phyloP scores from a whole-genome alignment of 2,329 filamentous ascomycete genomes.

The Xylariaceae sp. region DNA sequence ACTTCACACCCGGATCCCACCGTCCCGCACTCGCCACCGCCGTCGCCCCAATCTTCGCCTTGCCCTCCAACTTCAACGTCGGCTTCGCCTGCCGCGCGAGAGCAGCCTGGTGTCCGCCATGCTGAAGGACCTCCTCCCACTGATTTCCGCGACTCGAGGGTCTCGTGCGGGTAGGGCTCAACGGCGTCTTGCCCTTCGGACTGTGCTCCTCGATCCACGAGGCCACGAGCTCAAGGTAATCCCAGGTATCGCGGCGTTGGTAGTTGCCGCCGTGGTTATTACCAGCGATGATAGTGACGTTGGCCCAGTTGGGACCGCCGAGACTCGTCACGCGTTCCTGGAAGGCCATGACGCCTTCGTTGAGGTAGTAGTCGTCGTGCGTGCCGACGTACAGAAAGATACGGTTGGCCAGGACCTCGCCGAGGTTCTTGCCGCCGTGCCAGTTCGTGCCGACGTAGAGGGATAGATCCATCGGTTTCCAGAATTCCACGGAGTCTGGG shows the following conservation, averaged over 20 bases:
- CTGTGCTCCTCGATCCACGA: constrained; percentile 18
- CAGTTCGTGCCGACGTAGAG: constrained; percentile 20
- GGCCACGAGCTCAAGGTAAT: constrained; percentile 21
- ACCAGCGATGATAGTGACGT: constrained; percentile 19
- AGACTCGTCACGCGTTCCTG: constrained; percentile 13
- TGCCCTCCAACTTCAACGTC: constrained; percentile 2
- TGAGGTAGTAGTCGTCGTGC: constrained; percentile 23
- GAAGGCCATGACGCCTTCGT: constrained; percentile 21
- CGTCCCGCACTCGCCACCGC: constrained; percentile 18
- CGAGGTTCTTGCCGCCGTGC: constrained; percentile 16
- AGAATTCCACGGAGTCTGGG: constrained; percentile 19
- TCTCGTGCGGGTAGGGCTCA: background rate
- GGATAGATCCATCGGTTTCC: constrained; percentile 20
- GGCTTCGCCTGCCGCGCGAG: constrained; percentile 17
- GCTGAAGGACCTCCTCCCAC: constrained; percentile 16
- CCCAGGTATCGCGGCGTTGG: constrained; percentile 18
- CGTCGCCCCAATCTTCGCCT: constrained; percentile 6
- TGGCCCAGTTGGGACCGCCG: constrained; percentile 21
- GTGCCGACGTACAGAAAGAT: constrained; percentile 23
- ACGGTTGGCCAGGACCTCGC: constrained; percentile 16
- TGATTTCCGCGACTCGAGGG: constrained; percentile 18
- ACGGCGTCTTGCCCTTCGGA: constrained; percentile 16
- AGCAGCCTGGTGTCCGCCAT: constrained; percentile 18
- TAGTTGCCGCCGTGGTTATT: constrained; percentile 22
- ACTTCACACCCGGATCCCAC: constrained; percentile 22